Percentiles rank a stretch among this genome's conserved stretches.
These are phyloP conservation scores for Botrytis sinoallii DNA, from an alignment of 2,329 filamentous ascomycete species.

Conservation along the genomic window DNA sequence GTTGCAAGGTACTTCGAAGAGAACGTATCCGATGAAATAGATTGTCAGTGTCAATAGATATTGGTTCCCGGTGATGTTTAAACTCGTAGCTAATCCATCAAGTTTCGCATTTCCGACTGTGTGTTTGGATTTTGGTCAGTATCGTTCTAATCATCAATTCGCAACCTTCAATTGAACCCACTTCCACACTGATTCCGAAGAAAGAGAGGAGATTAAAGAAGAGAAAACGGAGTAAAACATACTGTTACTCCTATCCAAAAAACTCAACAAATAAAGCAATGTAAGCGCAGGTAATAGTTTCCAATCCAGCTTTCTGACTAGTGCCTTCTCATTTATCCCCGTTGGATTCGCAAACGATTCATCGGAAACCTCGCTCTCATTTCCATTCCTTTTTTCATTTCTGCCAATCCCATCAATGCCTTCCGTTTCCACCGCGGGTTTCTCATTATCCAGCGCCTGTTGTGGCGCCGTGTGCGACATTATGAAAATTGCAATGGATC, in stretches of 20 bases:
- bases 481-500: too few species aligned
- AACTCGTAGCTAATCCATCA: conserved; percentile 51
- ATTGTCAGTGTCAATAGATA: conserved; percentile 64
- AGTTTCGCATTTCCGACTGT: conserved; percentile 57
- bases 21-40: conserved; percentile 58
- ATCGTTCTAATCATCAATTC: neutral
- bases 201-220: neutral
- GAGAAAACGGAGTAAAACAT: conserved; percentile 34
- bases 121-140: conserved; percentile 26
- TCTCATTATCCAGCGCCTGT: neutral
- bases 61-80: conserved; percentile 56
- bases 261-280: conserved; percentile 54
- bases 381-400: conserved; percentile 7
- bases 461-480: neutral
- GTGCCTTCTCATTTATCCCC: conserved; percentile 51
- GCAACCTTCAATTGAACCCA: neutral
- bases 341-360: conserved; percentile 28
- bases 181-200: too few species aligned
- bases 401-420: neutral
- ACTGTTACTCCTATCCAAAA: conserved; percentile 57
- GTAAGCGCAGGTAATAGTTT: conserved; percentile 53
- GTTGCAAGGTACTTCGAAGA: conserved; percentile 62
- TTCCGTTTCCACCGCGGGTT: neutral
- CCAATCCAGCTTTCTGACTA: conserved; percentile 56
- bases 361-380: conserved; percentile 20